Percentiles rank a stretch among this genome's conserved stretches.
These are phyloP conservation scores for Tetrahymena borealis DNA, from an alignment of 73 alveolate genomes.

Conservation along the genomic window DNA sequence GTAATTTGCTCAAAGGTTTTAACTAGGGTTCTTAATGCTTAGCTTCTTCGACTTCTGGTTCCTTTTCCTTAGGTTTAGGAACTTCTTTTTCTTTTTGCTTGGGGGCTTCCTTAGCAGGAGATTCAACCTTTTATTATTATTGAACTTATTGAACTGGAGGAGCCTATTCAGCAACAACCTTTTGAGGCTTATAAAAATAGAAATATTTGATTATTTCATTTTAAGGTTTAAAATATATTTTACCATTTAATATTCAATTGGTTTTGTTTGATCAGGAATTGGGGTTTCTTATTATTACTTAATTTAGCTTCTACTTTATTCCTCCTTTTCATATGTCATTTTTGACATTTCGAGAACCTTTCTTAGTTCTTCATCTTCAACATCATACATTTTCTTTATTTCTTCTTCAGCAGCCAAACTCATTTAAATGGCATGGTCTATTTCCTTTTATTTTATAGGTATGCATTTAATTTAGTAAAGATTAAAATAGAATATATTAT, in stretches of 20 bases:
- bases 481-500: background rate
- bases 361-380: constrained; percentile 29
- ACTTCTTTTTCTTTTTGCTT: background rate
- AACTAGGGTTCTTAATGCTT: background rate
- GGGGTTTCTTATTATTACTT: background rate
- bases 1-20: background rate
- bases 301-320: background rate
- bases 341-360: constrained; percentile 21
- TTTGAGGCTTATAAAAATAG: background rate
- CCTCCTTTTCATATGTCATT: background rate
- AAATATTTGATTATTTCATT: background rate
- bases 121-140: background rate
- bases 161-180: background rate
- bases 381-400: background rate
- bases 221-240: background rate
- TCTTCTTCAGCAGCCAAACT: constrained; percentile 38
- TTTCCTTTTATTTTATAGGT: constrained; percentile 21
- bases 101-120: background rate
- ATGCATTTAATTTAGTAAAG: background rate
- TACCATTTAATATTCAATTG: background rate
- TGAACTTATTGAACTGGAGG: background rate
- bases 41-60: background rate
- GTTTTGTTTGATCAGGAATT: background rate
- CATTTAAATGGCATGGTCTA: constrained; percentile 38
- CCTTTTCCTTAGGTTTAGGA: background rate